phyloP scores from a whole-genome alignment of 2,329 filamentous ascomycete genomes.

The Fusarium sp. region DNA sequence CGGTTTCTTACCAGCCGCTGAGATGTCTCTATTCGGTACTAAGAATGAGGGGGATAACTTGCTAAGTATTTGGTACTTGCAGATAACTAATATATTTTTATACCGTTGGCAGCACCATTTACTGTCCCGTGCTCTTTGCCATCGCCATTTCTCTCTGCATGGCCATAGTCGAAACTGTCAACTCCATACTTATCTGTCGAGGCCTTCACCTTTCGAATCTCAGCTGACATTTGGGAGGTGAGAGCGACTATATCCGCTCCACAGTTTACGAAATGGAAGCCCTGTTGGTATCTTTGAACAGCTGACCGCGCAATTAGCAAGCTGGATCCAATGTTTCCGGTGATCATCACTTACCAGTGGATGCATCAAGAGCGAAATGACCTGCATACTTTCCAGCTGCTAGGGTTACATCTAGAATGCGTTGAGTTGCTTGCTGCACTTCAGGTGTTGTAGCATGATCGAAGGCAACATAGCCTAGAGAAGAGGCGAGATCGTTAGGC shows the following conservation, averaged over 20 bases:
- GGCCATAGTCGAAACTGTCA: too few species aligned
- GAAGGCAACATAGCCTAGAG: neutral
- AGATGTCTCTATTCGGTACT: too few species aligned
- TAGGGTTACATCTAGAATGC: neutral
- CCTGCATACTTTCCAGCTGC: conserved; percentile 1
- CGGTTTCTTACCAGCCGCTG: too few species aligned
- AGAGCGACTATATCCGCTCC: conserved; percentile 1
- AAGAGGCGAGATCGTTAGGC: conserved; percentile 22
- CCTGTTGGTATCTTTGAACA: neutral
- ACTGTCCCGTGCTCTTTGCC: too few species aligned
- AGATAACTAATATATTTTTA: too few species aligned
- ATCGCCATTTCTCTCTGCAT: too few species aligned
- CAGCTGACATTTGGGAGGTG: neutral
- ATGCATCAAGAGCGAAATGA: neutral
- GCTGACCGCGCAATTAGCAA: neutral
- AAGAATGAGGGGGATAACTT: too few species aligned
- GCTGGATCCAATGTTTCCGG: too few species aligned
- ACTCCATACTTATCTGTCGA: neutral
- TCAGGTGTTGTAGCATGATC: neutral
- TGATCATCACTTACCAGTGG: neutral
- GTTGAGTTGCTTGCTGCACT: neutral
- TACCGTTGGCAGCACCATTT: too few species aligned
- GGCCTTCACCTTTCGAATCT: neutral
- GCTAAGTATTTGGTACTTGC: too few species aligned
- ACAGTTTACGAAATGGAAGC: conserved; percentile 2